Base-by-base conservation (phyloP, 331 rosid genomes). In the Malus hybrid region DNA sequence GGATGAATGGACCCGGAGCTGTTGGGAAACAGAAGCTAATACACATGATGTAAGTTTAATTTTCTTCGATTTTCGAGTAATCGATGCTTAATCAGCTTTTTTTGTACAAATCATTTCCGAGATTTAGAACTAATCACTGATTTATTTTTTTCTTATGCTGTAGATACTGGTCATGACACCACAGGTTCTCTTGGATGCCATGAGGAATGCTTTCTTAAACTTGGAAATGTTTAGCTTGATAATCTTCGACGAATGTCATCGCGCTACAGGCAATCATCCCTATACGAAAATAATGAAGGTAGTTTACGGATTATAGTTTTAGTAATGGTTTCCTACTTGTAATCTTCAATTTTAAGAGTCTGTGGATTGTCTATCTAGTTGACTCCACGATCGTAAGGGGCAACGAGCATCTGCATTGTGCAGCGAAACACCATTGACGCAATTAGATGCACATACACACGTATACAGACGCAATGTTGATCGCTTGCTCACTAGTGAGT, bases 161-260 rank as follows among this genome's bases (percentile, higher is more conserved):
- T 62, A 93, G 98, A 90, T 90, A 70, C 72, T 94, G 76, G 93
- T 91, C 62, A 91, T 94, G 98, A 90, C 98, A 80, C 98, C 98
- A 46, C 96, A 90, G 76, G 86, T 92, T 83, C 97, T 94, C 71
- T 84, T 86, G 83, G 92, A 94, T 85, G 97, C 87, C 70, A 74
- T 91, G 71, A 85, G 93, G 85, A 94, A 88, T 83, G 96, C 95
- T 70, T 91, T 85, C 76, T 24, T 94, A 74, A 86, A 80, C 10
- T 56, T 92, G 71, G 97, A 88, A 76, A 67, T 69, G 34, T 82
- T 86, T 65, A 81, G 90, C 82, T 87, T 94, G 81, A 69, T 94
- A 80, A 76, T 94, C 56, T 75, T 94, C 28, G 98, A 94, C 65
- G 96, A 94, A 78, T 94, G 96, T 76, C 98, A 94, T 74, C 86